These are phyloP conservation scores for Saccharomycopsis malanga DNA, from an alignment of 805 yeast species.

Conservation along the genomic window DNA sequence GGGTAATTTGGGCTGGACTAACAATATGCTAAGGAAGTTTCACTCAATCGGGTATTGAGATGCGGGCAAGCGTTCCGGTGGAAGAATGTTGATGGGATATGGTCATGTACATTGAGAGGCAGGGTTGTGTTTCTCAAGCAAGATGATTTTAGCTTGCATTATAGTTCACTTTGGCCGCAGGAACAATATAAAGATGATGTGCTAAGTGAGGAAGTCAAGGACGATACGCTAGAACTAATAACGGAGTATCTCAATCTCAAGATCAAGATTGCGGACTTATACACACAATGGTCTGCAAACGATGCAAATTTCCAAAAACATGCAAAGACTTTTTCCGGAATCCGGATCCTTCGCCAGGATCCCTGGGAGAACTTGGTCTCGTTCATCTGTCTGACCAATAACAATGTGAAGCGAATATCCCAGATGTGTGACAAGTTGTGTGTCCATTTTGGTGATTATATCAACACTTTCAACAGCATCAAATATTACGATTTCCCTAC, in stretches of 20 bases:
- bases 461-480: conserved; percentile 47
- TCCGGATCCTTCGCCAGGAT: conserved; percentile 82
- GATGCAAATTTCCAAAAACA: conserved; percentile 44
- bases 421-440: conserved; percentile 85
- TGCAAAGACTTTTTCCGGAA: conserved; percentile 47
- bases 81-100: conserved; percentile 55
- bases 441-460: conserved; percentile 54
- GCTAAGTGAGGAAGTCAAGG: conserved; percentile 10
- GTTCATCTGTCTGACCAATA: conserved; percentile 93
- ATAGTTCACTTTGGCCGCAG: conserved; percentile 35
- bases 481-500: conserved; percentile 69
- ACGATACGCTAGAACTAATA: conserved; percentile 39
- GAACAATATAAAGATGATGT: background rate
- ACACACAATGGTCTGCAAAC: conserved; percentile 50
- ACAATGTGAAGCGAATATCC: conserved; percentile 87
- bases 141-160: conserved; percentile 44
- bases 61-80: conserved; percentile 86
- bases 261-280: conserved; percentile 46
- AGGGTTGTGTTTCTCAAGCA: conserved; percentile 63
- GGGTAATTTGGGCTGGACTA: no score
- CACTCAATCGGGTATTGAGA: conserved; percentile 58
- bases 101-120: conserved; percentile 58
- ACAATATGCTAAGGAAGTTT: conserved; percentile 41
- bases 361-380: conserved; percentile 94
- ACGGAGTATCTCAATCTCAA: conserved; percentile 65